Conservation (phyloP, 179 eudicot genomes). For the Silene vulgaris region DNA sequence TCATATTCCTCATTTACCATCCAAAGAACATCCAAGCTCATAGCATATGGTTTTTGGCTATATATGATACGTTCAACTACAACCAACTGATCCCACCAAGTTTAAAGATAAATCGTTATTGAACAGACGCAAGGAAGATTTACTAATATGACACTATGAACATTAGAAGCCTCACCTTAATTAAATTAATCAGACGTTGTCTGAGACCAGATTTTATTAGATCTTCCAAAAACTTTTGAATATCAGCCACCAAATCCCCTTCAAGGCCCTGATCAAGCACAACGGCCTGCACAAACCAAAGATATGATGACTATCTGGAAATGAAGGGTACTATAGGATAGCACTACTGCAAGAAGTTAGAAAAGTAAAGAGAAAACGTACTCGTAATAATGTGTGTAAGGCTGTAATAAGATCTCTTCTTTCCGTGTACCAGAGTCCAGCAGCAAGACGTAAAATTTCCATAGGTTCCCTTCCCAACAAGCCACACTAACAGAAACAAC, state of each 20-base stretch:
- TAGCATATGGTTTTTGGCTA: background rate
- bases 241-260: constrained; percentile 66
- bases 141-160: background rate
- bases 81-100: background rate
- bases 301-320: background rate
- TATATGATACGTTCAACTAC: background rate
- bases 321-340: background rate
- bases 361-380: constrained; percentile 27
- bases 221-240: constrained; percentile 76
- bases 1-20: background rate
- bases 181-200: constrained; percentile 60
- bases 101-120: background rate
- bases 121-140: background rate
- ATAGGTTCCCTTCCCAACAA: constrained; percentile 76
- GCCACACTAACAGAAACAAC: constrained; percentile 58
- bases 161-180: constrained; percentile 50
- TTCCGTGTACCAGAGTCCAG: constrained; percentile 96
- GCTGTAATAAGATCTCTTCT: constrained; percentile 90
- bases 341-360: background rate
- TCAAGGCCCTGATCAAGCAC: constrained; percentile 93
- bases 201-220: constrained; percentile 70
- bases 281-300: constrained; percentile 57
- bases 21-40: background rate
- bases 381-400: constrained; percentile 79
- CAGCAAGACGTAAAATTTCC: constrained; percentile 78